phyloP scores from a whole-genome alignment of 2,329 filamentous ascomycete species.

The Daldinia eschscholtzii region DNA sequence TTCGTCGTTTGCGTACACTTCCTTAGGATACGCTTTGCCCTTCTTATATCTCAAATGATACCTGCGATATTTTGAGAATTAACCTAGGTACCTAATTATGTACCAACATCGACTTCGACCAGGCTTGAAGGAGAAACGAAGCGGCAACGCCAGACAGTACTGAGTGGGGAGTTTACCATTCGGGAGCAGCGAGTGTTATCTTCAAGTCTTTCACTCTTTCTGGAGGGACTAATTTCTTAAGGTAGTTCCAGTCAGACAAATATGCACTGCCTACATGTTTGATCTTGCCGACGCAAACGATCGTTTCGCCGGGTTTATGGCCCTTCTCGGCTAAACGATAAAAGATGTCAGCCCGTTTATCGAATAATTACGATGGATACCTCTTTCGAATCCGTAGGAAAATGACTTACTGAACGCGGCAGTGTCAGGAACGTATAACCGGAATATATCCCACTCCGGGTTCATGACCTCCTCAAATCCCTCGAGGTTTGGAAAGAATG shows the following conservation, averaged over 20 bases:
- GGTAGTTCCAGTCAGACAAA: slow-evolving; percentile 58
- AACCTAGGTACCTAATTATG: neutral
- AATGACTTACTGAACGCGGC: slow-evolving; percentile 57
- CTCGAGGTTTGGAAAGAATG: slow-evolving; percentile 59
- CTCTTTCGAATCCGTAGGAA: no score
- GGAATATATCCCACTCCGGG: slow-evolving; percentile 64
- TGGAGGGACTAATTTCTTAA: slow-evolving; percentile 64
- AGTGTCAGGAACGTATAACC: slow-evolving; percentile 65
- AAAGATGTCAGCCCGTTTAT: slow-evolving; percentile 57
- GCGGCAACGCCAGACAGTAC: neutral
- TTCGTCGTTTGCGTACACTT: slow-evolving; percentile 68
- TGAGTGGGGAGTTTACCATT: slow-evolving; percentile 53
- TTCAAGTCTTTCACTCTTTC: slow-evolving; percentile 70
- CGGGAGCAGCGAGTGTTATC: slow-evolving; percentile 66
- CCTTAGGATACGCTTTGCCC: slow-evolving; percentile 67
- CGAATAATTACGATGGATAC: slow-evolving; percentile 53
- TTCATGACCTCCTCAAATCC: slow-evolving; percentile 61
- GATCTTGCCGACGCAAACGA: slow-evolving; percentile 62
- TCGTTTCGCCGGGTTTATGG: slow-evolving; percentile 61
- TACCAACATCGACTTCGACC: neutral
- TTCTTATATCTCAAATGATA: slow-evolving; percentile 70
- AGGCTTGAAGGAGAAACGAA: neutral
- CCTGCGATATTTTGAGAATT: slow-evolving; percentile 34
- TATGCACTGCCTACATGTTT: slow-evolving; percentile 61
- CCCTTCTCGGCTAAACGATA: slow-evolving; percentile 56